Conservation (phyloP, 2,329 filamentous ascomycete genomes). For the Paracamarosporium sp. region DNA sequence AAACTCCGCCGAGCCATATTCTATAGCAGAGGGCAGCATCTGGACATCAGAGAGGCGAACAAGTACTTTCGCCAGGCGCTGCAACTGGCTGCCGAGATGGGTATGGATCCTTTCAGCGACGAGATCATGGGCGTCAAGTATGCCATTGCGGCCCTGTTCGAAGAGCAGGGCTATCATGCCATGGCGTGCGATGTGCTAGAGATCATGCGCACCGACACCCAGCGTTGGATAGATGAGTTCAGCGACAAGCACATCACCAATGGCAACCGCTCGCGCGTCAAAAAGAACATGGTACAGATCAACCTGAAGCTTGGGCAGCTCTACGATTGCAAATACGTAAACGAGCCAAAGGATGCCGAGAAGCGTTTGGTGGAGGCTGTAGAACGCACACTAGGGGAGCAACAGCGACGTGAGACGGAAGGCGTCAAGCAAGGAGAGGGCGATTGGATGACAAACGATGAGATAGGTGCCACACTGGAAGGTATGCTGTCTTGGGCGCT, state of each 20-base stretch:
- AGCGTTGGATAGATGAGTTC: constrained; percentile 56
- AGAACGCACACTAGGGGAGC: constrained; percentile 78
- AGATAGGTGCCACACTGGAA: constrained; percentile 78
- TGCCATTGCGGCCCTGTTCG: constrained; percentile 78
- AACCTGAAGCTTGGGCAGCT: constrained; percentile 85
- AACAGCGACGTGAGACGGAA: constrained; percentile 69
- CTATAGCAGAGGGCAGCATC: constrained; percentile 71
- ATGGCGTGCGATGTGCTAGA: constrained; percentile 80
- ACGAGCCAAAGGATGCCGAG: constrained; percentile 76
- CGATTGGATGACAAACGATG: constrained; percentile 72
- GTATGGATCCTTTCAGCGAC: constrained; percentile 87
- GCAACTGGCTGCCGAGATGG: constrained; percentile 72
- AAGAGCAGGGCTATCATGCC: constrained; percentile 74
- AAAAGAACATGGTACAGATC: constrained; percentile 77
- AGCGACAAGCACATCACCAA: constrained; percentile 49
- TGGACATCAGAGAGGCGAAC: constrained; percentile 77
- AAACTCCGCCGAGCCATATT: constrained; percentile 85
- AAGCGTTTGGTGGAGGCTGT: constrained; percentile 80
- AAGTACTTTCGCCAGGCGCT: constrained; percentile 85
- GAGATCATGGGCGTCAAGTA: constrained; percentile 91
- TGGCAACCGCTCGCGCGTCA: constrained; percentile 66
- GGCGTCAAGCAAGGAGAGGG: constrained; percentile 75
- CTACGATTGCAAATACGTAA: constrained; percentile 78
- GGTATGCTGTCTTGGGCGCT: constrained; percentile 50
- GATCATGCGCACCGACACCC: constrained; percentile 73